Evolutionary conservation across 768 basidiomycete species (phyloP), one percentile per base, ranked within the genome.

Genomic region (Leccinum rimulosum): DNA sequence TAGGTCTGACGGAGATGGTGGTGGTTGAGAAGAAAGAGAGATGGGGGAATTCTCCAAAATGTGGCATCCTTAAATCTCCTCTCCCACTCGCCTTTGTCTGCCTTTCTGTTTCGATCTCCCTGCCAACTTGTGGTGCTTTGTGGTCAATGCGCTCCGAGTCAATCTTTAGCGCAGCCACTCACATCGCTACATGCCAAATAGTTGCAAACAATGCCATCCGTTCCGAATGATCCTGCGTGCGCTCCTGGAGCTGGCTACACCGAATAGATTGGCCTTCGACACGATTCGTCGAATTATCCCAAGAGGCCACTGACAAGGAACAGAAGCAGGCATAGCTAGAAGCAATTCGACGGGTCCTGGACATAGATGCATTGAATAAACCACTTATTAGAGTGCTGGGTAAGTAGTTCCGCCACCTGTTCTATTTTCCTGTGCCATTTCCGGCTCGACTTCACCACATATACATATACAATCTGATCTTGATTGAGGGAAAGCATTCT

Each of bases 111-210:
- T 64, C 61, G 30, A 55, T 35, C n/a, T 58, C 51, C 56, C 56
- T 38, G 63, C 58, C 48, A 53, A 48, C 33, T 55, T 68, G 67
- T 59, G 43, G 68, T 72, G 66, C 68, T 57, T 62, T 66, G 64
- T 73, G 67, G 71, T 59, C 69, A 70, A 56, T 70, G 68, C 59
- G 25, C 56, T 33, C 33, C 33, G n/a, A n/a, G 27, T 33, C 11
- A 33, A 11, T 5, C 33, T 33, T 33, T 17, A 33, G 22, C n/a
- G 25, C 27, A 27, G 33, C 33, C 33, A 49, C 47, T 19, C 33
- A 49, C n/a, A n/a, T 59, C 5, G 70, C 68, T 69, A 66, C 59
- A 25, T 11, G 12, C 48, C 62, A 72, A 68, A 66, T 14, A 56
- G 5, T 27, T 11, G 50, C 53, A 60, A 69, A 67, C 7, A 65